phyloP scores from a whole-genome alignment of 2,329 filamentous ascomycete genomes.

The Volutella citrinella region DNA sequence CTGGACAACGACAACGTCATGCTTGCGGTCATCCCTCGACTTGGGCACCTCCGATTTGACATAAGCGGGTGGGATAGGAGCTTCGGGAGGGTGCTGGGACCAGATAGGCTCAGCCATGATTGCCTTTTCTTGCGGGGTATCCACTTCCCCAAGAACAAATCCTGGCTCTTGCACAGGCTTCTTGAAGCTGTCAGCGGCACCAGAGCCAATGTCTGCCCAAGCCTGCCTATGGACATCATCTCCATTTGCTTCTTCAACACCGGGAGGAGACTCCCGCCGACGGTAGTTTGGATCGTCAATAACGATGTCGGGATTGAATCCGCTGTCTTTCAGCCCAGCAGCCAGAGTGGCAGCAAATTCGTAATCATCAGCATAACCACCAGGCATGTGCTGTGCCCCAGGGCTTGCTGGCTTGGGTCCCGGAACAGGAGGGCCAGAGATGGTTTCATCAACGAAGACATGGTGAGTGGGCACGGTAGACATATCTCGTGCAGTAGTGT shows the following conservation, averaged over 20 bases:
- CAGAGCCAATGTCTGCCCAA: conserved; percentile 46
- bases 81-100: too few relatives aligned
- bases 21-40: conserved; percentile 39
- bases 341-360: conserved; percentile 69
- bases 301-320: conserved; percentile 69
- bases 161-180: conserved; percentile 39
- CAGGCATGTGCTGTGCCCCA: conserved; percentile 55
- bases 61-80: too few relatives aligned
- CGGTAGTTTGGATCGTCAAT: conserved; percentile 64
- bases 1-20: conserved; percentile 34
- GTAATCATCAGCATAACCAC: conserved; percentile 63
- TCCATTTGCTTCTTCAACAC: conserved; percentile 47
- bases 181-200: conserved; percentile 39
- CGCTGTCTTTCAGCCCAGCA: conserved; percentile 65
- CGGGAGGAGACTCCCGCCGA: conserved; percentile 61
- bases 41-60: too few relatives aligned
- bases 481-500: conserved; percentile 17
- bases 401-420: conserved; percentile 56
- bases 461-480: conserved; percentile 18
- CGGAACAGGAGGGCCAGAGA: conserved; percentile 46
- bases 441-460: conserved; percentile 35
- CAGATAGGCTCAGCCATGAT: conserved; percentile 2
- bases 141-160: conserved; percentile 47
- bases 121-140: conserved; percentile 35
- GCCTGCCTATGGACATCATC: conserved; percentile 46